Evolutionary conservation across 2,329 filamentous ascomycete species (phyloP).

Genomic region (Pyrenophora tritici-repentis): DNA sequence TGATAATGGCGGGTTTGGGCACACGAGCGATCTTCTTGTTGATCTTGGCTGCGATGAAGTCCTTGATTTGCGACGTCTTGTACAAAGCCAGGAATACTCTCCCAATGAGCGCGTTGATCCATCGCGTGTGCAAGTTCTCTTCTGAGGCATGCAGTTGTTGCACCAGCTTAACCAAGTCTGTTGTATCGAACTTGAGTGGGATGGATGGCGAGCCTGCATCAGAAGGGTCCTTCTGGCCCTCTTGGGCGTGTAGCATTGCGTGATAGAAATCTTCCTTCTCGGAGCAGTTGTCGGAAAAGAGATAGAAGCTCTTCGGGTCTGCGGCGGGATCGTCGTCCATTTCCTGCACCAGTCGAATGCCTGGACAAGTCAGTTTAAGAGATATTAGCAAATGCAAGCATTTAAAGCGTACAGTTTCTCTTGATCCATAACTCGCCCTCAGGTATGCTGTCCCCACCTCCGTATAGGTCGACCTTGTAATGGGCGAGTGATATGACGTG

Average conservation of each 20-base stretch:
- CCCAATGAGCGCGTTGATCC: slow-evolving; percentile 91
- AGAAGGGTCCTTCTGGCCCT: slow-evolving; percentile 63
- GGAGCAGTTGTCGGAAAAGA: slow-evolving; percentile 94
- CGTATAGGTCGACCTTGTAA: slow-evolving; percentile 83
- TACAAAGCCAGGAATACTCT: slow-evolving; percentile 87
- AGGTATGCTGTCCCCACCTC: slow-evolving; percentile 74
- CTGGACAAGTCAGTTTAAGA: slow-evolving; percentile 19
- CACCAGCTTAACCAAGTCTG: slow-evolving; percentile 86
- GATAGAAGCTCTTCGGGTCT: slow-evolving; percentile 82
- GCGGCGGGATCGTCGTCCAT: slow-evolving; percentile 57
- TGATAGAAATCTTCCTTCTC: slow-evolving; percentile 99
- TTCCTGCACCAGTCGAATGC: slow-evolving; percentile 74
- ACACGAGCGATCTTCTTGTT: slow-evolving; percentile 95
- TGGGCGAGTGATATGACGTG: slow-evolving; percentile 93
- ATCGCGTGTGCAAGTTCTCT: slow-evolving; percentile 86
- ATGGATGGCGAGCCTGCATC: slow-evolving; percentile 63
- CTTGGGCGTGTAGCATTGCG: slow-evolving; percentile 82
- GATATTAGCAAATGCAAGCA: neutral
- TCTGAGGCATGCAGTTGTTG: slow-evolving; percentile 90
- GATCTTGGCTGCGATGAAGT: slow-evolving; percentile 80
- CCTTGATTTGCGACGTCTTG: slow-evolving; percentile 79
- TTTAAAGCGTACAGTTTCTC: slow-evolving; percentile 66
- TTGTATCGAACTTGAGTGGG: slow-evolving; percentile 77
- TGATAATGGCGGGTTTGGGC: slow-evolving; percentile 88
- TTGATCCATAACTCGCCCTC: slow-evolving; percentile 97